phyloP scores from a whole-genome alignment of 2,329 filamentous ascomycete species.

The Zarea fungicola region DNA sequence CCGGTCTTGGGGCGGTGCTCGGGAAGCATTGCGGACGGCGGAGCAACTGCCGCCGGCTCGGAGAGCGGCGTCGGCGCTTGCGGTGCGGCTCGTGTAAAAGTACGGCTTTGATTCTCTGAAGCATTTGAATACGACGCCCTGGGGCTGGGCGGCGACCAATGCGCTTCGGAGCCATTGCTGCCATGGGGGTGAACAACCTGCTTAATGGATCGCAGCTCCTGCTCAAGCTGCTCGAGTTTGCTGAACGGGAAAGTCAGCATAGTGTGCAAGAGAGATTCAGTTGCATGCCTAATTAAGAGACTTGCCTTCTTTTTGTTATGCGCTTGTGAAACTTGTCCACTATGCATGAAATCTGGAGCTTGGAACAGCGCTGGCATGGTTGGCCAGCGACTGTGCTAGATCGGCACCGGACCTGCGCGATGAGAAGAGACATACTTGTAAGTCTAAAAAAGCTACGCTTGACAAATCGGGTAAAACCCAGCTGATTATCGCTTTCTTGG shows the following conservation, averaged over 20 bases:
- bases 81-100: not conserved
- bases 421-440: conserved; percentile 8
- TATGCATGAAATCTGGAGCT: conserved; percentile 38
- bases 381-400: conserved; percentile 33
- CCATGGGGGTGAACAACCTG: conserved; percentile 38
- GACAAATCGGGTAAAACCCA: not conserved
- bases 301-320: conserved; percentile 39
- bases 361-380: conserved; percentile 41
- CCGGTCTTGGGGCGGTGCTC: conserved; percentile 21
- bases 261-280: not conserved
- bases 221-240: conserved; percentile 50
- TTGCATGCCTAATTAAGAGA: not conserved
- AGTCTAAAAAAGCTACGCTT: conserved; percentile 6
- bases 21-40: conserved; percentile 17
- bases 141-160: conserved; percentile 26
- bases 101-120: conserved; percentile 11
- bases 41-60: conserved; percentile 21
- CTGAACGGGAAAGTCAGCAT: conserved; percentile 25
- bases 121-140: conserved; percentile 22
- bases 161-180: conserved; percentile 15
- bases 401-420: conserved; percentile 39
- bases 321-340: conserved; percentile 44
- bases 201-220: conserved; percentile 51
- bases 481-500: not conserved
- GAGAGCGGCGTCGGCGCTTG: conserved; percentile 22